phyloP scores from a whole-genome alignment of 345 rosid species.

The Raphanus sativus region DNA sequence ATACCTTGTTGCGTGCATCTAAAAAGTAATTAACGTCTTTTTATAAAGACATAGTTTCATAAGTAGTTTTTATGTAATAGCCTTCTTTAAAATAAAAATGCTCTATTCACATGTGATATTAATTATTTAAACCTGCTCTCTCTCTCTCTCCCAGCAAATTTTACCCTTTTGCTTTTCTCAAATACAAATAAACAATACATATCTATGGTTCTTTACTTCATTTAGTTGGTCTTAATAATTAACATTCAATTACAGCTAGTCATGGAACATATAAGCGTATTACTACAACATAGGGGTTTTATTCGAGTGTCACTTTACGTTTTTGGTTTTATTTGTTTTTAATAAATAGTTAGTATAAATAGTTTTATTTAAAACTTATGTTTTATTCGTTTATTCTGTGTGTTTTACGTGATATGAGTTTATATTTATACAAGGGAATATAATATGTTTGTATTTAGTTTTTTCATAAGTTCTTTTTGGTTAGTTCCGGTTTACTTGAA shows the following conservation, averaged over 20 bases:
- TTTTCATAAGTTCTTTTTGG: not conserved
- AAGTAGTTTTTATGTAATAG: too few relatives aligned
- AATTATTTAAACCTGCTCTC: too few relatives aligned
- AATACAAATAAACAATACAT: not conserved
- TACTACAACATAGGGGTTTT: not conserved
- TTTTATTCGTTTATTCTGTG: not conserved
- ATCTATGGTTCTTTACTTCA: slow-evolving; percentile 13
- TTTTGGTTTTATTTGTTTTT: not conserved
- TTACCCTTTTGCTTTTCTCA: not conserved
- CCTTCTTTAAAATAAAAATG: too few relatives aligned
- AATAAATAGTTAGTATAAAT: not conserved
- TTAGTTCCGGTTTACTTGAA: not conserved
- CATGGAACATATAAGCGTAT: not conserved
- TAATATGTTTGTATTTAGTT: not conserved
- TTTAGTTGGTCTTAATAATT: not conserved
- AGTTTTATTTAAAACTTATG: not conserved
- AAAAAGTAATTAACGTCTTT: too few relatives aligned
- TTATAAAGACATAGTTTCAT: too few relatives aligned
- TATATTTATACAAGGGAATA: not conserved
- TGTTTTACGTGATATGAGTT: not conserved
- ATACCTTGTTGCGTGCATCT: too few relatives aligned
- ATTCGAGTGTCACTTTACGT: not conserved
- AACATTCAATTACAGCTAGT: not conserved
- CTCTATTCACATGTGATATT: too few relatives aligned
- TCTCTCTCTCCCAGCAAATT: not conserved